Base-by-base conservation (phyloP, 805 yeast genomes). In the Cyberlindnera xylosilytica region DNA sequence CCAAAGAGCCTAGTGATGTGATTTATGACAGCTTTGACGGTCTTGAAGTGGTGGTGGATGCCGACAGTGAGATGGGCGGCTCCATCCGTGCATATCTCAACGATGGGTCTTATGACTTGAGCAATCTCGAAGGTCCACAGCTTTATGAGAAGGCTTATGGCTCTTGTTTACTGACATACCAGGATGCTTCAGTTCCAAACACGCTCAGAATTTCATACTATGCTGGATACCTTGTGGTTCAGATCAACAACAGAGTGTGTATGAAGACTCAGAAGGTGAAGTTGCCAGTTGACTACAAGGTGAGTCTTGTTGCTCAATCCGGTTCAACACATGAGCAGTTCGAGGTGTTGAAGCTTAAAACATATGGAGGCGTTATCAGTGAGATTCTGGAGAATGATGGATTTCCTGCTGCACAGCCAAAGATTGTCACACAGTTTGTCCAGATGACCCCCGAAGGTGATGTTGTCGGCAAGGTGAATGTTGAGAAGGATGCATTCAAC, bases 231-330 rank as follows among this genome's bases (percentile, higher is more conserved):
- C 68, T 81, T 49, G 81, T 82, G 50, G 71, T 84, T n/a, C 87
- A 85, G 47, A 65, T 83, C 38, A 87, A 85, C 61, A 85, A 85
- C 59, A 78, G 74, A 51, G 68, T 85, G 43, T 80, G 89, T 56
- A 77, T 84, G 61, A 79, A 79, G 60, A 80, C 89, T 0, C 73
- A 76, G 44, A 61, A 75, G 41, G 65, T 84, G 28, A 56, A 62
- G 27, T 56, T 84, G 16, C 76, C 76, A 24, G 47, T 59, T 6
- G 51, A 64, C 26, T 68, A 74, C 45, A 69, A 63, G 36, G 44
- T 83, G 36, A 88, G 88, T 44, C 63, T 76, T 5, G 65, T 81
- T 26, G 85, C 82, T 2, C 54, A 55, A 16, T 64, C 76, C 23
- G 70, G 65, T 4, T 58, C 64, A 31, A 56, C 55, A 1, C 67